Evolutionary conservation across 768 basidiomycete species (phyloP).

Genomic region (Tylopilus sp.): DNA sequence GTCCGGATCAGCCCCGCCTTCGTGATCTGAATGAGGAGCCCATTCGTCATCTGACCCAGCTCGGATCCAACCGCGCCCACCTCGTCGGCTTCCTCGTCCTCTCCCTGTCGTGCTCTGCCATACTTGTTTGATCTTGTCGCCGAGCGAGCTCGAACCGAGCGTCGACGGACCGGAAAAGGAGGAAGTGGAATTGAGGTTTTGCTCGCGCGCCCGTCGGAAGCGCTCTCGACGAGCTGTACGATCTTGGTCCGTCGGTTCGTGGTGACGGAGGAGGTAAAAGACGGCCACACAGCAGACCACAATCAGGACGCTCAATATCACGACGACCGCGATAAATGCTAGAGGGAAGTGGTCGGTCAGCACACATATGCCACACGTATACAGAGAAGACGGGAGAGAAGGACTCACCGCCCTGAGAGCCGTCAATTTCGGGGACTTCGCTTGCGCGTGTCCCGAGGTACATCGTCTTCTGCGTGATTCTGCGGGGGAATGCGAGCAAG

Average conservation of each 20-base stretch:
- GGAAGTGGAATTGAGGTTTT: slow-evolving; percentile 11
- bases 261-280: slow-evolving; percentile 52
- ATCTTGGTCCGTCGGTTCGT: slow-evolving; percentile 42
- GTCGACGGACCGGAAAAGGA: slow-evolving; percentile 7
- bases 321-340: slow-evolving; percentile 62
- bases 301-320: slow-evolving; percentile 52
- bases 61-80: slow-evolving; percentile 48
- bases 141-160: slow-evolving; percentile 21
- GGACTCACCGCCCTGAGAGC: slow-evolving; percentile 46
- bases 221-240: slow-evolving; percentile 34
- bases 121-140: slow-evolving; percentile 24
- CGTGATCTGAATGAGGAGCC: slow-evolving; percentile 32
- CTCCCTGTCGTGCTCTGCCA: slow-evolving; percentile 20
- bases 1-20: not conserved
- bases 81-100: slow-evolving; percentile 18
- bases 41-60: slow-evolving; percentile 49
- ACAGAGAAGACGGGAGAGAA: not conserved
- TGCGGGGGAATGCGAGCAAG: not conserved
- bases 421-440: slow-evolving; percentile 46
- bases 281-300: slow-evolving; percentile 50
- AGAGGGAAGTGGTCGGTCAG: not conserved
- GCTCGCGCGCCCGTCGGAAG: slow-evolving; percentile 28
- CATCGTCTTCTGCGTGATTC: not conserved
- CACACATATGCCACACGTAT: too few relatives aligned
- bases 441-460: slow-evolving; percentile 26